phyloP scores from a whole-genome alignment of 768 basidiomycete genomes.

The Tylopilus sp. region DNA sequence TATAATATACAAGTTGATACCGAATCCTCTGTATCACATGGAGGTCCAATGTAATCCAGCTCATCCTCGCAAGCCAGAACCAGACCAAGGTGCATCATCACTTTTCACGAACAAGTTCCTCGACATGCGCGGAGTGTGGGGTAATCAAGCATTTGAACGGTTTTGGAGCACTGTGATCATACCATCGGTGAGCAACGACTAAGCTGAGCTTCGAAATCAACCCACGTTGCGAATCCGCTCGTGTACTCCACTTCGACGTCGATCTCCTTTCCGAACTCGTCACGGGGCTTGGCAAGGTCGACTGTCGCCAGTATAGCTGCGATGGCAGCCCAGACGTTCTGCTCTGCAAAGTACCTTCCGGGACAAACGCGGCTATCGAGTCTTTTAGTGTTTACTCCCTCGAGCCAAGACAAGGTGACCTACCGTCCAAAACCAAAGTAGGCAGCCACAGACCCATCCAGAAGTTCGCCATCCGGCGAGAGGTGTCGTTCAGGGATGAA shows the following conservation, averaged over 20 bases:
- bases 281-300: conserved; percentile 23
- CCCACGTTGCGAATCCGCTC: conserved; percentile 18
- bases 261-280: conserved; percentile 31
- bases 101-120: conserved; percentile 17
- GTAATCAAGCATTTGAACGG: conserved; percentile 25
- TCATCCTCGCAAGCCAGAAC: not conserved
- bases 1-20: conserved; percentile 6
- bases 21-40: not conserved
- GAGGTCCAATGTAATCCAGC: not conserved
- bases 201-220: not conserved
- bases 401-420: not conserved
- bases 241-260: conserved; percentile 24
- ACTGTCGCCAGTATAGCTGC: conserved; percentile 31
- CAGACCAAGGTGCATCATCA: not conserved
- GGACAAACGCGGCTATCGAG: conserved; percentile 29
- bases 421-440: conserved; percentile 29
- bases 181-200: not conserved
- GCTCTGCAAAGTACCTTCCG: conserved; percentile 33
- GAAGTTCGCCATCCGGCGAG: conserved; percentile 12
- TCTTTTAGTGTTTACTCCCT: not conserved
- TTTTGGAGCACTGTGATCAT: conserved; percentile 18
- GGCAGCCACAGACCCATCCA: not conserved
- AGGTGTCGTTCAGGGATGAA: conserved; percentile 61
- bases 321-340: conserved; percentile 31
- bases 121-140: conserved; percentile 10